These are phyloP conservation scores for Rhodotorula sp. DNA, from an alignment of 1,284 basidiomycete species.

Conservation along the genomic window DNA sequence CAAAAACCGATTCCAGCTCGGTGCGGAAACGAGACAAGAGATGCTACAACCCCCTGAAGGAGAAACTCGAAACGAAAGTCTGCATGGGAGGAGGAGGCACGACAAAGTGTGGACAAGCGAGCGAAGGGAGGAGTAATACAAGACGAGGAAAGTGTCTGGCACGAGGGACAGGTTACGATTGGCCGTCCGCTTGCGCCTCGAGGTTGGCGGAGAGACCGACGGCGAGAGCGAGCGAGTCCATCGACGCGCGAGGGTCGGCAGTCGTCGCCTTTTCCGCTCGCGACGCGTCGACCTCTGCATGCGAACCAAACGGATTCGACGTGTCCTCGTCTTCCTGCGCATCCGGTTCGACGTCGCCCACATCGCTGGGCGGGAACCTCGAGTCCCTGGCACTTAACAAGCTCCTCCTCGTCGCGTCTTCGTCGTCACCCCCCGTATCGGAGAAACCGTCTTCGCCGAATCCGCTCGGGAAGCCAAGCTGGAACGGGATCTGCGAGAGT, in stretches of 20 bases:
- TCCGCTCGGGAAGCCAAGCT: constrained; percentile 34
- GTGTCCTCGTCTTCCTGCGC: background rate
- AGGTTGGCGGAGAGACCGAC: constrained; percentile 23
- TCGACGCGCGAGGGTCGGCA: constrained; percentile 28
- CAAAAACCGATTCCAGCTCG: too few relatives aligned
- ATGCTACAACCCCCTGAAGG: too few relatives aligned
- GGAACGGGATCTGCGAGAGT: constrained; percentile 39
- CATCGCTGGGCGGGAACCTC: constrained; percentile 3
- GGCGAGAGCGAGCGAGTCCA: constrained; percentile 31
- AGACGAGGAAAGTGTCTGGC: background rate
- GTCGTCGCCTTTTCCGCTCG: background rate
- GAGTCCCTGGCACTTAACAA: background rate
- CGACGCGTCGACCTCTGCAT: constrained; percentile 7
- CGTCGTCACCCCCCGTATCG: background rate
- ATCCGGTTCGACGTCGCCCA: background rate
- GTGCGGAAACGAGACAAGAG: too few relatives aligned
- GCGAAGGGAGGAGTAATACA: too few relatives aligned
- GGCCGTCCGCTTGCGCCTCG: constrained; percentile 11
- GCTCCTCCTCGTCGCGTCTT: background rate
- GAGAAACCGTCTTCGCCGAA: constrained; percentile 19
- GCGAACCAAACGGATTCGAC: constrained; percentile 5
- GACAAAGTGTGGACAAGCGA: too few relatives aligned
- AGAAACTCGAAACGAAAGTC: too few relatives aligned
- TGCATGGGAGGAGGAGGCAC: too few relatives aligned
- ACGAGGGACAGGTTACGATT: background rate